A percentile compares a stretch with the other conserved stretches of the same genome.
These are phyloP conservation scores for Aquanectria penicillioides DNA, from an alignment of 2,329 filamentous ascomycete genomes.

Conservation along the genomic window DNA sequence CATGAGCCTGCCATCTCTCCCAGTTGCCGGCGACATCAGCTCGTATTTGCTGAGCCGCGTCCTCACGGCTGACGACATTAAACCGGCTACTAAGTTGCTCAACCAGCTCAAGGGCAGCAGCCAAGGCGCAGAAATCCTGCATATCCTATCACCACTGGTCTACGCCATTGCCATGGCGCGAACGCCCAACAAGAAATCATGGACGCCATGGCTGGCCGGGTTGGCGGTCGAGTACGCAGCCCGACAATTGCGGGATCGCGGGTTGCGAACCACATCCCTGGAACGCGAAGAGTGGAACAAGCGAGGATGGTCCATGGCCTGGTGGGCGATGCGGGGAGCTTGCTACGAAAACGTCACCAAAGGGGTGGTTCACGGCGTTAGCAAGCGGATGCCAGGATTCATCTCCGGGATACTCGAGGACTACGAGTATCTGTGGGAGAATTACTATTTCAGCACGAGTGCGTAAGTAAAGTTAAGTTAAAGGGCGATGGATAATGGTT, in stretches of 20 bases:
- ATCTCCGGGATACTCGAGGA: conserved; percentile 90
- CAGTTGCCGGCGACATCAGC: conserved; percentile 83
- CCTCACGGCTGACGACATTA: conserved; percentile 95
- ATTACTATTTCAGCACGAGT: conserved; percentile 87
- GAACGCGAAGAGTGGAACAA: conserved; percentile 91
- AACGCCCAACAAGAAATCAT: conserved; percentile 78
- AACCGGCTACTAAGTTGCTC: conserved; percentile 86
- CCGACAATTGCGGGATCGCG: conserved; percentile 80
- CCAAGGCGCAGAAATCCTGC: conserved; percentile 87
- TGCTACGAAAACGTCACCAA: conserved; percentile 95
- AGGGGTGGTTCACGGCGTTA: conserved; percentile 76
- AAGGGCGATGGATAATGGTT: background rate
- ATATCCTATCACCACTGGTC: conserved; percentile 87
- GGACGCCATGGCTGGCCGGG: conserved; percentile 92
- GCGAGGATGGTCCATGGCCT: conserved; percentile 88
- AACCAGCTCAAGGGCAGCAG: conserved; percentile 79
- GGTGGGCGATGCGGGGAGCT: conserved; percentile 97
- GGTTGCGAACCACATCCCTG: conserved; percentile 83
- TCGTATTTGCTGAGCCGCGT: conserved; percentile 90
- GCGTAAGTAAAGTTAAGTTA: conserved; percentile 32
- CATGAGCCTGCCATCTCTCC: conserved; percentile 83
- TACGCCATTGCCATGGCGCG: conserved; percentile 86
- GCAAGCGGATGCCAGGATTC: conserved; percentile 81
- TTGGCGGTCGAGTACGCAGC: conserved; percentile 87
- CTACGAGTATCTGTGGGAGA: conserved; percentile 98